These are phyloP conservation scores for Inga leiocalycina DNA, from an alignment of 306 rosid species.

Conservation along the genomic window DNA sequence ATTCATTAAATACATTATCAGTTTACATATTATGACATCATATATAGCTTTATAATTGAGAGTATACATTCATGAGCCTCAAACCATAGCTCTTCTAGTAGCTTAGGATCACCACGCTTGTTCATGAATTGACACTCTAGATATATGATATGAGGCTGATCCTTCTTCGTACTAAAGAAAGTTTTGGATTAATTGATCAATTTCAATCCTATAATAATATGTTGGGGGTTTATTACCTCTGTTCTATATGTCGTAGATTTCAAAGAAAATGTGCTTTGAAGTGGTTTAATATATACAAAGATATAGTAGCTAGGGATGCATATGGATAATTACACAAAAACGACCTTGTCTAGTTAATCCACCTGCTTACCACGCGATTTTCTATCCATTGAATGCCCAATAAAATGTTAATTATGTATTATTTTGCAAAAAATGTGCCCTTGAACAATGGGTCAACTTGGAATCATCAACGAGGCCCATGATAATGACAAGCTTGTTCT, in stretches of 20 bases:
- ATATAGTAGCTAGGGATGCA: no score
- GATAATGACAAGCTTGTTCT: not conserved
- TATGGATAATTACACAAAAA: not conserved
- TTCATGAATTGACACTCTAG: not conserved
- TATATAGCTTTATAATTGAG: no score
- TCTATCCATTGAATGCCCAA: not conserved
- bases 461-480: no score
- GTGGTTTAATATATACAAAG: not conserved
- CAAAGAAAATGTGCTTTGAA: not conserved
- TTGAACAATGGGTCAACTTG: no score
- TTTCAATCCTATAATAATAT: no score
- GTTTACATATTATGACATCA: no score
- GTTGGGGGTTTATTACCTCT: not conserved
- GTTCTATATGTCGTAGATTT: conserved; percentile 6
- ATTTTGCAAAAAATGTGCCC: no score
- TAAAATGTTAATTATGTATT: no score
- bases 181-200: not conserved
- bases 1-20: no score
- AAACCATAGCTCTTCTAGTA: no score
- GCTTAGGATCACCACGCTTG: not conserved
- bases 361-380: no score
- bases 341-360: not conserved
- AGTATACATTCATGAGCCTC: no score
- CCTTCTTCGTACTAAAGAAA: not conserved
- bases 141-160: not conserved